Evolutionary conservation across 225 moss, liverwort and hornwort genomes (phyloP), one percentile per base, ranked within the genome.

Genomic region (Pseudisothecium myosuroides): DNA sequence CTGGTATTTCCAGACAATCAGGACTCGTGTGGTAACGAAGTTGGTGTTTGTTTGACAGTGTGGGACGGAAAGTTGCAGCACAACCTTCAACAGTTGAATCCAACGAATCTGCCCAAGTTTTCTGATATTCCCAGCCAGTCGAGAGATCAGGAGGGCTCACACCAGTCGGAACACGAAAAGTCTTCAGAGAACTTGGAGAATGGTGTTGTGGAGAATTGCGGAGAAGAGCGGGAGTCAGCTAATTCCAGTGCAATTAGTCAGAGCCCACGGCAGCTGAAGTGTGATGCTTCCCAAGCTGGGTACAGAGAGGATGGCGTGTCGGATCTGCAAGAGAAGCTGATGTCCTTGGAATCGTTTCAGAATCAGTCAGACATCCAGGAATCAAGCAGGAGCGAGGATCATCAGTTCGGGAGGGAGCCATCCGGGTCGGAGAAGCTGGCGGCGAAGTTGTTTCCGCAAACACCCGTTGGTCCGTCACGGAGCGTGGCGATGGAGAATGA

Each of bases 1-100:
- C 43, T 62, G 62, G 82, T 82, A 60, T 80, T 41, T 89, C 72
- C 54, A 65, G 60, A 81, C 37, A 83, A 49, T 83, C 83, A 64
- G 88, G 66, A 62, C 45, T 83, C 73, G 49, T 83, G 58, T 84
- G 81, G 21, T 90, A 80, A 72, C 73, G 54, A 83, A 69, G 85
- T 82, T 87, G 83, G 78, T 84, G 74, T 86, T 83, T 82, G 47
- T 88, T 88, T 76, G 84, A 81, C 92, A 96, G 97, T 93, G 67
- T 91, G 93, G 93, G 95, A 95, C 60, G 91, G 90, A 59, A 94
- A 92, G 66, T 87, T 94, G 89, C 96, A 94, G 66, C 93, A 94
- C 74, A 93, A 93, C n/a, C 71, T 89, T 56, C 95, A 94, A 65
- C 90, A 92, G 77, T 90, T 91, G 50, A 92, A 92, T 85, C 87